Evolutionary conservation across 2,329 filamentous ascomycete species (phyloP), one percentile per base, ranked within the genome.

Genomic region (Nemania diffusa): DNA sequence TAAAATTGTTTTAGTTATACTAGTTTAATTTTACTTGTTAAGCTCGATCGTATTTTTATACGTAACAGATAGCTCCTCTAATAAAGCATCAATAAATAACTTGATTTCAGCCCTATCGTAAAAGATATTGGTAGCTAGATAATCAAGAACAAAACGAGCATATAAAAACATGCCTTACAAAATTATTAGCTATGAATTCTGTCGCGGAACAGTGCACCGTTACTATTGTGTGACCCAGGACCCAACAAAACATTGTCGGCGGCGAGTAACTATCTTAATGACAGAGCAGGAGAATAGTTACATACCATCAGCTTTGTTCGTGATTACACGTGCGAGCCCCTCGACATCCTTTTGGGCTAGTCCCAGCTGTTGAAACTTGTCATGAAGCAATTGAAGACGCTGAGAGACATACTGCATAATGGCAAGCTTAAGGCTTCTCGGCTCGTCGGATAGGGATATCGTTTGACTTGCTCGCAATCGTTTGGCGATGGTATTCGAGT

Each of bases 361-460:
- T 2, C 65, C 68, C 1, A 77, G 32, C 22, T 76, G 62, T 7
- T 51, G 24, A 0, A 75, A 58, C 6, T 63, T 64, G 1, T 20
- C 32, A 3, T 64, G 61, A 1, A 71, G n/a, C 2, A 17, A n/a
- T 4, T 57, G 32, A 9, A 71, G 32, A 1, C 69, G 42, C 17
- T 62, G 44, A n/a, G 58, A 44, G 1, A 71, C 66, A 57, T 78
- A 78, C 11, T 20, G 15, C 11, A 37, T 34, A 0, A 78, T 77
- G 1, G 75, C 71, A 0, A 24, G 5, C 4, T 64, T 52, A 3
- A 77, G 27, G 6, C 34, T 50, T 1, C 22, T 57, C 22, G 73
- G 75, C 57, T 78, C 74, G 11, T 77, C 72, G 0, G 67, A 67
- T 5, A 76, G 74, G 1, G 71, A 79, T 0, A 79, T 29, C 0